These are phyloP conservation scores for Mycena capillaripes DNA, from an alignment of 768 basidiomycete genomes.

Conservation along the genomic window DNA sequence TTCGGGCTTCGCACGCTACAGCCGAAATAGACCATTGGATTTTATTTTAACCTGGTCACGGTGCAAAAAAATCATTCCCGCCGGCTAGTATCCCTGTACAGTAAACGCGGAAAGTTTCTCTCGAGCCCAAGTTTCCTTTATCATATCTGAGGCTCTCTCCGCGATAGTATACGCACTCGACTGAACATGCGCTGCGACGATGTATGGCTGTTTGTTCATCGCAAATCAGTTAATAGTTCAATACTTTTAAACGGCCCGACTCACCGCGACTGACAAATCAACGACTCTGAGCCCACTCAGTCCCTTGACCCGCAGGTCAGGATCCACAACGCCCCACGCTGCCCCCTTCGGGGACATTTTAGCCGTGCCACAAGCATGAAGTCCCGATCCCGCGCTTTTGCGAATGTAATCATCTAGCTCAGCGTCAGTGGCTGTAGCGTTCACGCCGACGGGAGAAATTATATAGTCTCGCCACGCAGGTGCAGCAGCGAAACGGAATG, in stretches of 20 bases:
- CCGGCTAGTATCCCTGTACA: too few species aligned
- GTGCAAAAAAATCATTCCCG: too few species aligned
- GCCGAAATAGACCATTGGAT: too few species aligned
- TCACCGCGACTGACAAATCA: slow-evolving; percentile 51
- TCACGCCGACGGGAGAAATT: slow-evolving; percentile 26
- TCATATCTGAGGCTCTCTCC: slow-evolving; percentile 43
- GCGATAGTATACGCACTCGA: slow-evolving; percentile 41
- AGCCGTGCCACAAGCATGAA: slow-evolving; percentile 49
- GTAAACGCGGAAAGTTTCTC: too few species aligned
- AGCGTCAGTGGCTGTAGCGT: slow-evolving; percentile 42
- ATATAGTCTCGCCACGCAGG: slow-evolving; percentile 41
- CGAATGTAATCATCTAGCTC: slow-evolving; percentile 45
- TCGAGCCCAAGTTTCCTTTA: slow-evolving; percentile 33
- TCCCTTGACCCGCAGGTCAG: slow-evolving; percentile 52
- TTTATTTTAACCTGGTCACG: too few species aligned
- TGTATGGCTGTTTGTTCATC: slow-evolving; percentile 33
- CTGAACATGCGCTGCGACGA: slow-evolving; percentile 34
- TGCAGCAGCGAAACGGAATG: slow-evolving; percentile 32
- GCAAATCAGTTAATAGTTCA: too few species aligned
- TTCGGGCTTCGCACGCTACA: too few species aligned
- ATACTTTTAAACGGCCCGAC: too few species aligned
- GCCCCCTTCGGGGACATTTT: slow-evolving; percentile 46
- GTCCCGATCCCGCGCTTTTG: slow-evolving; percentile 39
- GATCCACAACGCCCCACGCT: slow-evolving; percentile 46
- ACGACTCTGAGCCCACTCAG: slow-evolving; percentile 51